These are phyloP conservation scores for Capillidium rhysosporum DNA, from an alignment of 371 early-diverging fungal genomes.

Conservation along the genomic window DNA sequence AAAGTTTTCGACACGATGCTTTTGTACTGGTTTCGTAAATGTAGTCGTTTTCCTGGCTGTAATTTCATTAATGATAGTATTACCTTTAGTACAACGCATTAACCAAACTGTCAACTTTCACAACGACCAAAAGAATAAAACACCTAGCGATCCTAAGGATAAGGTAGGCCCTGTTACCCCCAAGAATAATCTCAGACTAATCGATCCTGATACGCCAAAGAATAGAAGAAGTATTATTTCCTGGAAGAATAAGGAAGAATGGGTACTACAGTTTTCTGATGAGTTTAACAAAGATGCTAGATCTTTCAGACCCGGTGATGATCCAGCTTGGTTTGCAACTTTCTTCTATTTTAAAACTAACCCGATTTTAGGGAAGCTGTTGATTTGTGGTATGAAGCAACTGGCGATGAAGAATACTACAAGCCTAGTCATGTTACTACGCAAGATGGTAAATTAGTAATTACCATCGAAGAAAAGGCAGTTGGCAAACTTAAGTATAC, in stretches of 20 bases:
- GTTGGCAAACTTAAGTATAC: slow-evolving; percentile 20
- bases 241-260: slow-evolving; percentile 9
- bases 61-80: neutral
- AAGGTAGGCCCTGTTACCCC: neutral
- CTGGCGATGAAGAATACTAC: slow-evolving; percentile 24
- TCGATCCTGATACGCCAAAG: slow-evolving; percentile 14
- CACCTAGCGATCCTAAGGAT: neutral
- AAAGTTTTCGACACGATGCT: neutral
- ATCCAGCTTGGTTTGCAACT: slow-evolving; percentile 16
- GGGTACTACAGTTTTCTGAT: slow-evolving; percentile 24
- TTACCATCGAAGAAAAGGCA: slow-evolving; percentile 18
- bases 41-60: neutral
- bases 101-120: neutral
- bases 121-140: neutral
- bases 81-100: slow-evolving; percentile 2
- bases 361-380: slow-evolving; percentile 19
- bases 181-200: neutral
- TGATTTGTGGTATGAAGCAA: slow-evolving; percentile 26
- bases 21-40: slow-evolving; percentile 1
- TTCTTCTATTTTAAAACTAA: neutral
- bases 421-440: slow-evolving; percentile 20
- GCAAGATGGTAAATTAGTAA: slow-evolving; percentile 20
- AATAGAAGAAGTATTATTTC: neutral
- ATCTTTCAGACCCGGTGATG: slow-evolving; percentile 23
- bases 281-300: slow-evolving; percentile 29